Evolutionary conservation across 2,329 filamentous ascomycete genomes (phyloP), one percentile per base, ranked within the genome.

Genomic region (Ophiostoma piceae): DNA sequence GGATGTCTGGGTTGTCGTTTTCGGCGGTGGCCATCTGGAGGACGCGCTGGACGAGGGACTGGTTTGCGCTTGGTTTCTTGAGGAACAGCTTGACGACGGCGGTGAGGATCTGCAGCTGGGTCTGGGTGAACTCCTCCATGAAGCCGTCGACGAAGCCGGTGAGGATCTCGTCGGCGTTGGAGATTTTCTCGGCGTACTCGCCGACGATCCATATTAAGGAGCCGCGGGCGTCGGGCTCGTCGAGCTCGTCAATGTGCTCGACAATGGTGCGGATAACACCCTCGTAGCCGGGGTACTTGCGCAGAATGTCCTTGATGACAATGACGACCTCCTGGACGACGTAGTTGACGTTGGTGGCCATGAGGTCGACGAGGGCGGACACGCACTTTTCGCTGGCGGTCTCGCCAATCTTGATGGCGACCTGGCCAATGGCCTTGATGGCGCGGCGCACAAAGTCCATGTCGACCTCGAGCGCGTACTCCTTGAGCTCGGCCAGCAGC

Each of bases 131-230:
- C 79, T 99, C 95, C 78, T 98, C 95, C 78, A 91, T 91, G 79
- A 99, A 98, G 0, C 89, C 90, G 70, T 98, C 95, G 14, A 97
- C 94, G 77, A 99, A 99, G 22, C 91, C 89, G 68, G 88, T 85
- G 71, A 99, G 80, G 73, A 99, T 98, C 75, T 98, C 92, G 73
- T 94, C 93, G n/a, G 95, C 95, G 76, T 99, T 98, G 81, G 88
- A 96, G 77, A 99, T 99, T 84, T 99, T 99, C 82, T 99, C 95
- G 0, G 95, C 95, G 78, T 99, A 99, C 79, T 99, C 95, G 74
- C 95, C 95, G 6, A 99, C 94, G 74, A 99, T 98, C 95, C 95
- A 99, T 76, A 99, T 98, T 71, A 99, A 82, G 29, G 94, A 91
- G 2, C 91, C 94, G 76, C 95, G 85, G 7, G 95, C 95, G 75